Percentiles rank a stretch among this genome's conserved stretches.
Evolutionary conservation across 768 basidiomycete species (phyloP).

Genomic region (Macrolepiota fuliginosa): DNA sequence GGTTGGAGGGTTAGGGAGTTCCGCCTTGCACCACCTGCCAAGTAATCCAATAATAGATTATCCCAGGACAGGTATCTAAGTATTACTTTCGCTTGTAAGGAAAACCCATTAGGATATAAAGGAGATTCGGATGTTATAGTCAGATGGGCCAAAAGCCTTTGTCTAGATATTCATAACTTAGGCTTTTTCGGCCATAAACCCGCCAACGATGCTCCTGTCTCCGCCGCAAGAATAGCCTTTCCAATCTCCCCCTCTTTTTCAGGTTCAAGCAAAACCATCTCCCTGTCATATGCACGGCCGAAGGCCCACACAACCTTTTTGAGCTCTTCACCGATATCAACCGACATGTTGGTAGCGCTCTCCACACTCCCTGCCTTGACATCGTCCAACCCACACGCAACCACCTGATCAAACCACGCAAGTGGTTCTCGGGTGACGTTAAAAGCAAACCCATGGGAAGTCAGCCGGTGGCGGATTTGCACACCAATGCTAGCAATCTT

Average conservation of each 20-base stretch:
- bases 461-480: conserved; percentile 91
- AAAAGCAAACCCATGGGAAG: conserved; percentile 92
- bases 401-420: conserved; percentile 82
- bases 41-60: not conserved
- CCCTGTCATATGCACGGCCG: conserved; percentile 44
- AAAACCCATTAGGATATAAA: not conserved
- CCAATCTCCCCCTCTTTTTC: conserved; percentile 45
- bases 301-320: conserved; percentile 47
- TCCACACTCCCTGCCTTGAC: conserved; percentile 76
- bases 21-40: not conserved
- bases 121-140: not conserved
- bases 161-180: not conserved
- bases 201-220: conserved; percentile 38
- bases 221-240: conserved; percentile 43
- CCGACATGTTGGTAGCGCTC: conserved; percentile 33
- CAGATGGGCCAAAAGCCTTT: not conserved
- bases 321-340: conserved; percentile 51
- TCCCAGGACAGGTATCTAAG: not conserved
- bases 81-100: not conserved
- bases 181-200: conserved; percentile 40
- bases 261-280: conserved; percentile 42
- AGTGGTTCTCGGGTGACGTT: conserved; percentile 84
- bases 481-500: conserved; percentile 97
- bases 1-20: not conserved
- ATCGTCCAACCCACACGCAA: conserved; percentile 88